Percentiles rank a stretch among this genome's conserved stretches.
Conservation (phyloP, 2,329 filamentous ascomycete species). For the Xylaria sp. region DNA sequence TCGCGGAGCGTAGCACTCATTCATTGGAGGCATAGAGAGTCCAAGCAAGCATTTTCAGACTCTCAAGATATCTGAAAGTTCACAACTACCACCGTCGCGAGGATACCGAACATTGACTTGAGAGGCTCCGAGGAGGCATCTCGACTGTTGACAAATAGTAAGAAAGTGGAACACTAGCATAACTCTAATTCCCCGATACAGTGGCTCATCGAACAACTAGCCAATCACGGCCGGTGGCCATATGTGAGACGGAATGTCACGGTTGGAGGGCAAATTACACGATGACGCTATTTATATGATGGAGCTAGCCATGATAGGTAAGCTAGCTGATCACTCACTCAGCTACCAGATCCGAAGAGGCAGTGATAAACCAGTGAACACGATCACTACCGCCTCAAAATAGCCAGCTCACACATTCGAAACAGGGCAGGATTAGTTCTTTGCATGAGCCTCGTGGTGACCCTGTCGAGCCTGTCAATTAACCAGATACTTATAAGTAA, state of each 20-base stretch:
- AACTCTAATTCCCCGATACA: slow-evolving; percentile 20
- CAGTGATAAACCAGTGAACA: slow-evolving; percentile 17
- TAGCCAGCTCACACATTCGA: slow-evolving; percentile 31
- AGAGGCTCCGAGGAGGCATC: neutral
- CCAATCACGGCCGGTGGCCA: slow-evolving; percentile 16
- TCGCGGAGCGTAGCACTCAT: slow-evolving; percentile 1
- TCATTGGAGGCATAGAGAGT: neutral
- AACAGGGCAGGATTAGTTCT: slow-evolving; percentile 25
- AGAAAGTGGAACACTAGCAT: slow-evolving; percentile 25
- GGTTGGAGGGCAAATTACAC: slow-evolving; percentile 3
- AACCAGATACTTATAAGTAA: neutral
- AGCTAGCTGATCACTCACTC: slow-evolving; percentile 3
- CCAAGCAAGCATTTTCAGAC: neutral
- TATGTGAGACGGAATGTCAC: slow-evolving; percentile 2
- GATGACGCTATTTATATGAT: slow-evolving; percentile 28
- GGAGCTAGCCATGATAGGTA: slow-evolving; percentile 14
- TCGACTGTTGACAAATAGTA: slow-evolving; percentile 32
- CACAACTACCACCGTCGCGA: neutral
- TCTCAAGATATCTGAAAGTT: neutral
- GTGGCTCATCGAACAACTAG: slow-evolving; percentile 11
- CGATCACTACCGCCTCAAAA: slow-evolving; percentile 25
- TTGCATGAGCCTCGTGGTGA: slow-evolving; percentile 30
- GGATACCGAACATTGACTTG: slow-evolving; percentile 9
- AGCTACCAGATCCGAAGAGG: slow-evolving; percentile 27
- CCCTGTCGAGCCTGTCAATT: slow-evolving; percentile 30